phyloP scores from a whole-genome alignment of 805 yeast genomes.

The Saccharomycodes ludwigii region DNA sequence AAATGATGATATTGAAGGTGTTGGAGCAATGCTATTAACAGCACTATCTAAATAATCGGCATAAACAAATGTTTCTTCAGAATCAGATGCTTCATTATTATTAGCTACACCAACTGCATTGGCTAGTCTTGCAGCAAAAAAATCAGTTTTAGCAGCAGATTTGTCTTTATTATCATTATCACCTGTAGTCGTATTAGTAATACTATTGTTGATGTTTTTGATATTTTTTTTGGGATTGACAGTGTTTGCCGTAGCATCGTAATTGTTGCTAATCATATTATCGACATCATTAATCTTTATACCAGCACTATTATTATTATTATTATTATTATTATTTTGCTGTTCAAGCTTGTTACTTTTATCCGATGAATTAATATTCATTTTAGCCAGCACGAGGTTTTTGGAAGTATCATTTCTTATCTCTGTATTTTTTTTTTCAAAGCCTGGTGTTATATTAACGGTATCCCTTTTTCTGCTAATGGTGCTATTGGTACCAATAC shows the following conservation, averaged over 20 bases:
- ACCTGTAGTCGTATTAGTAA: slow-evolving; percentile 6
- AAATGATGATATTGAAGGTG: slow-evolving; percentile 6
- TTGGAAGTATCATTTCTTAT: too few species aligned
- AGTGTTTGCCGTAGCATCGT: too few species aligned
- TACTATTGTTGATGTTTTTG: slow-evolving; percentile 7
- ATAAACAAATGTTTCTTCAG: slow-evolving; percentile 94
- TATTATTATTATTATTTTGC: neutral
- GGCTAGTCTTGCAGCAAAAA: slow-evolving; percentile 90
- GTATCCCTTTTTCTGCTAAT: too few species aligned
- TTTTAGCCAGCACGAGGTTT: too few species aligned
- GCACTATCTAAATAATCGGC: slow-evolving; percentile 30
- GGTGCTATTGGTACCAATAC: too few species aligned
- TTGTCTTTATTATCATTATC: slow-evolving; percentile 16
- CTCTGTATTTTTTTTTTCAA: too few species aligned
- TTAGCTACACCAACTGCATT: slow-evolving; percentile 59
- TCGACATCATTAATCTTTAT: too few species aligned
- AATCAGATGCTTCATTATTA: slow-evolving; percentile 75
- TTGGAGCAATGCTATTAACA: slow-evolving; percentile 2
- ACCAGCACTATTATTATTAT: too few species aligned
- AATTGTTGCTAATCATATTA: too few species aligned
- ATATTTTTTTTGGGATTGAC: slow-evolving; percentile 1
- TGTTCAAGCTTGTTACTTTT: too few species aligned
- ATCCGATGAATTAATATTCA: too few species aligned
- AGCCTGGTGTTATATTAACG: too few species aligned
- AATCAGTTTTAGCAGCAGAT: slow-evolving; percentile 65